Evolutionary conservation across 192 early-diverging fungal genomes (phyloP).

Genomic region (Funneliformis geosporum): DNA sequence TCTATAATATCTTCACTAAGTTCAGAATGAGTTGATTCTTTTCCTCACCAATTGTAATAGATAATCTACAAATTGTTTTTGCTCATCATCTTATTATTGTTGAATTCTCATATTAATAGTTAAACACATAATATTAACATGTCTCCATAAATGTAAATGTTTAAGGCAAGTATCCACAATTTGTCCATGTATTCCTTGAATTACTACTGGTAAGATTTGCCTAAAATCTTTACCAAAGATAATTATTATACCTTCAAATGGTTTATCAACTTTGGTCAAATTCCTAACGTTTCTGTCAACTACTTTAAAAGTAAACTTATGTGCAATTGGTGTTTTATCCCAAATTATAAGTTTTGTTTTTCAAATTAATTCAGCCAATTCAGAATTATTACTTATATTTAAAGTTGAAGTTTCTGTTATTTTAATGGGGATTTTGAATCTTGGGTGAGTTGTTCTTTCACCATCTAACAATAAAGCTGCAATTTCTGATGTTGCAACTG

Average conservation of each 20-base stretch:
- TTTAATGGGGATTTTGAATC: slow-evolving; percentile 40
- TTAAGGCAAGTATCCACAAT: slow-evolving; percentile 36
- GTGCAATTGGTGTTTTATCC: slow-evolving; percentile 42
- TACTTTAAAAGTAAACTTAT: slow-evolving; percentile 28
- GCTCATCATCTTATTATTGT: no score
- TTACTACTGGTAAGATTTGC: slow-evolving; percentile 36
- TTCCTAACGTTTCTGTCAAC: slow-evolving; percentile 31
- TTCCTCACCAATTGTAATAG: no score
- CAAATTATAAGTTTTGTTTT: slow-evolving; percentile 33
- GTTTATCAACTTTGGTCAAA: neutral
- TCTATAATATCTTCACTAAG: no score
- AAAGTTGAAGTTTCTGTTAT: slow-evolving; percentile 29
- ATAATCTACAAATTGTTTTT: no score
- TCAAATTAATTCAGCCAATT: neutral
- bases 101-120: neutral
- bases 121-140: slow-evolving; percentile 11
- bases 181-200: slow-evolving; percentile 8
- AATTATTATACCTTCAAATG: slow-evolving; percentile 16
- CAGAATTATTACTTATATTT: neutral
- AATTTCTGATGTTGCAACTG: slow-evolving; percentile 40
- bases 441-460: slow-evolving; percentile 37
- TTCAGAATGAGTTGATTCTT: no score
- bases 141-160: slow-evolving; percentile 18
- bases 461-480: slow-evolving; percentile 34
- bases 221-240: slow-evolving; percentile 35